phyloP scores from a whole-genome alignment of 371 early-diverging fungal species.

The Gilbertella persicaria region DNA sequence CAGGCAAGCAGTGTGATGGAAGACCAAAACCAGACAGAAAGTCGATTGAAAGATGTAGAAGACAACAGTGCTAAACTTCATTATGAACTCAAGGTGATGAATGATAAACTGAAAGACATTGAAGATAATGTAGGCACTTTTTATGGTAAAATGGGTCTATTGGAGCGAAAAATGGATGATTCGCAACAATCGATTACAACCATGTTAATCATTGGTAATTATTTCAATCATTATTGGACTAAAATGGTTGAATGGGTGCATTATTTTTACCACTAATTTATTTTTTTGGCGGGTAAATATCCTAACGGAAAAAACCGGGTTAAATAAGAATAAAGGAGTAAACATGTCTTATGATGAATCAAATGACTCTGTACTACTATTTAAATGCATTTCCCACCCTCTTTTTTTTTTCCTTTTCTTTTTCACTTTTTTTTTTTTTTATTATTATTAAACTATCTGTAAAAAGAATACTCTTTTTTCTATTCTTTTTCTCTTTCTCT shows the following conservation, averaged over 20 bases:
- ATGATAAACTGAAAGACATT: constrained; percentile 44
- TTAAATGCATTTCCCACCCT: no score
- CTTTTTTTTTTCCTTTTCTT: no score
- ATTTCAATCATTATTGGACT: constrained; percentile 49
- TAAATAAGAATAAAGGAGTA: no score
- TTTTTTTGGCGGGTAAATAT: no score
- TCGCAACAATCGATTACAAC: constrained; percentile 49
- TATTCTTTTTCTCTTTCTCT: no score
- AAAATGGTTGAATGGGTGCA: constrained; percentile 33
- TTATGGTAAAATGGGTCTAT: constrained; percentile 36
- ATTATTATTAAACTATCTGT: no score
- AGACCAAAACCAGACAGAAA: constrained; percentile 36
- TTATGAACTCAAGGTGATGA: constrained; percentile 45
- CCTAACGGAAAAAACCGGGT: no score
- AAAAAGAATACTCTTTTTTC: no score
- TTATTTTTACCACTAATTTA: no score
- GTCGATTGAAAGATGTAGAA: constrained; percentile 34
- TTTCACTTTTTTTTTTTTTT: no score
- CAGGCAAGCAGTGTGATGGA: constrained; percentile 28
- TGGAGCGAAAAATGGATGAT: constrained; percentile 47
- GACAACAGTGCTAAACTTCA: constrained; percentile 45
- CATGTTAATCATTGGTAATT: constrained; percentile 51
- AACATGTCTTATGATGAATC: no score
- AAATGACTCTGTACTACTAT: no score
- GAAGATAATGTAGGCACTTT: constrained; percentile 46